Base-by-base conservation (phyloP, 176 grass and related monocot genomes). In the Carex cristatella region DNA sequence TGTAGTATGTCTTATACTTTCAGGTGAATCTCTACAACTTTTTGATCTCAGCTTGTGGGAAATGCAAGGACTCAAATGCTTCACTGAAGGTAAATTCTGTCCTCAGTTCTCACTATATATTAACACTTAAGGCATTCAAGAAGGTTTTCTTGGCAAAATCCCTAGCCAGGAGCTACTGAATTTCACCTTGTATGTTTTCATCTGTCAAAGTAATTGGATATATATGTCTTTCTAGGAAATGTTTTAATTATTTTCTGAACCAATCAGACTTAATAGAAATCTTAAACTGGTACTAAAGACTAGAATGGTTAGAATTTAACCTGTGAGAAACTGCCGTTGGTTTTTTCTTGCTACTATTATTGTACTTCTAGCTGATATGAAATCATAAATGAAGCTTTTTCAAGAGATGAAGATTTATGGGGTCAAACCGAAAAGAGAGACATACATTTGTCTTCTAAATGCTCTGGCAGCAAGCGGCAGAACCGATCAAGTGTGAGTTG, bases 1-100 rank as follows among this genome's bases (percentile, higher is more conserved):
- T 83, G 51, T n/a, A 31, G 33, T 69, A 53, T 69, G 61, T 56
- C 23, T 12, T 57, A 32, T 63, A 81, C 12, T 90, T 94, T 69
- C 86, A 98, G 96, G 96, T 98, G 86, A 95, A 98, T 89, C 85
- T 98, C 14, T 98, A 95, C 96, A 94, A 98, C 77, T 98, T 95
- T 86, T 89, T 98, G 93, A 98, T 95, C 44, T 93, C 96, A 61
- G 83, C 89, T 60, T 98, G 96, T 80, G 96, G 95, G 75, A 98
- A 94, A 81, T 89, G 89, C 91, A 98, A 94, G 77, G 91, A 87
- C 59, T 95, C 96, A 33, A 92, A 94, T 91, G 91, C 91, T 37
- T 91, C 91, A n/a, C 90, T 93, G 65, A 88, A 90, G 91, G 96
- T 98, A 84, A 33, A 80, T 87, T 85, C 57, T 84, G 58, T 23